Evolutionary conservation across 306 rosid genomes (phyloP).

Genomic region (Cajanus cajan): DNA sequence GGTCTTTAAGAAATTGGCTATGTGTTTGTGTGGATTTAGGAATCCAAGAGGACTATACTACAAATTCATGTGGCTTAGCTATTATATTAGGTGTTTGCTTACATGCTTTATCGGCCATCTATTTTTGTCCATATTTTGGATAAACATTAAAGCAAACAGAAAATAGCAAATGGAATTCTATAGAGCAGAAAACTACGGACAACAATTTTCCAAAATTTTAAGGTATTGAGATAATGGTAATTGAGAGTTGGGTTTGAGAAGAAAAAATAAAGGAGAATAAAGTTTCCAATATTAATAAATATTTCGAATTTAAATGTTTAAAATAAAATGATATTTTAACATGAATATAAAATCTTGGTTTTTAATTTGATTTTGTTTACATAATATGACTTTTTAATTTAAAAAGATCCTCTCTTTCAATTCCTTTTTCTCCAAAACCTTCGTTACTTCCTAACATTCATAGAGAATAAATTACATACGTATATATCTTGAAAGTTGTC

Average conservation of each 20-base stretch:
- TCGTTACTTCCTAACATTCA: too few species aligned
- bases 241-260: too few species aligned
- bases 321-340: not conserved
- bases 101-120: not conserved
- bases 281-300: not conserved
- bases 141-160: not conserved
- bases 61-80: conserved; percentile 26
- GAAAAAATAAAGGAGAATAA: not conserved
- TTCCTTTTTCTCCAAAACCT: not conserved
- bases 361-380: not conserved
- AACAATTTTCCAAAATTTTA: not conserved
- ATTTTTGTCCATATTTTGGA: not conserved
- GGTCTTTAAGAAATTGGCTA: conserved; percentile 17
- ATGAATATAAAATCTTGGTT: not conserved
- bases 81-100: conserved; percentile 22
- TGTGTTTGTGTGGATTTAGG: conserved; percentile 27
- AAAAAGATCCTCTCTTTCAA: not conserved
- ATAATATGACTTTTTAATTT: not conserved
- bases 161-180: not conserved
- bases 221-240: not conserved
- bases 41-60: conserved; percentile 22
- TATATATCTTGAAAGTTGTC: not conserved
- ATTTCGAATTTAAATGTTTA: too few species aligned
- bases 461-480: too few species aligned
- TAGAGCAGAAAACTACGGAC: not conserved